These are phyloP conservation scores for Helicocarpus griseus DNA, from an alignment of 2,329 filamentous ascomycete genomes.

Conservation along the genomic window DNA sequence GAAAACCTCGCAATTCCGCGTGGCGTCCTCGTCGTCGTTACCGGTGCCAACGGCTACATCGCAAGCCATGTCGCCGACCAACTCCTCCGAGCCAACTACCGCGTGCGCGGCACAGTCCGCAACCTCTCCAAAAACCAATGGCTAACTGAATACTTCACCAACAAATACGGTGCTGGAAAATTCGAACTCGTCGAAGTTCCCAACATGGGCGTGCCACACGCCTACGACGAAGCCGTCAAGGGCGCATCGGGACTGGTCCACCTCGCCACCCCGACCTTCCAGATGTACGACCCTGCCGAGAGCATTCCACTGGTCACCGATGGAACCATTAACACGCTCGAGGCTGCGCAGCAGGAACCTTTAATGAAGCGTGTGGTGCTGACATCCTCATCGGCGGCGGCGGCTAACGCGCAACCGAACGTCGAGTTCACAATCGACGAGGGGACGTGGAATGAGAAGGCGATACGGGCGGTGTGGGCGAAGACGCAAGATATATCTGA, in stretches of 20 bases:
- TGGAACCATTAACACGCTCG: neutral
- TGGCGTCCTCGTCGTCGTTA: constrained; percentile 34
- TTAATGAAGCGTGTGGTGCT: constrained; percentile 34
- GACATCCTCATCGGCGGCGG: constrained; percentile 33
- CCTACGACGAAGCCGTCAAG: constrained; percentile 3
- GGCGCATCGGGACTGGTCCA: constrained; percentile 4
- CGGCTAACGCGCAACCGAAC: constrained; percentile 25
- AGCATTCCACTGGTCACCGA: neutral
- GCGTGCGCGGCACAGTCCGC: constrained; percentile 39
- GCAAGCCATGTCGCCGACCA: constrained; percentile 33
- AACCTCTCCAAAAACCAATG: neutral
- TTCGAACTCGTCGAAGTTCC: constrained; percentile 3
- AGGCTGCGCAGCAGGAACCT: neutral
- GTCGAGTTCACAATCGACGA: constrained; percentile 26
- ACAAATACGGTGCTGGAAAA: neutral
- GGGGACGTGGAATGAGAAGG: constrained; percentile 30
- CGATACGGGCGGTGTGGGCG: constrained; percentile 24
- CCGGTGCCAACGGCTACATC: constrained; percentile 39
- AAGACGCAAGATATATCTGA: constrained; percentile 19
- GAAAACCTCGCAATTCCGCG: constrained; percentile 15
- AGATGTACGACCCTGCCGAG: constrained; percentile 1
- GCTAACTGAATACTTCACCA: neutral
- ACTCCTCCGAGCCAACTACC: constrained; percentile 33
- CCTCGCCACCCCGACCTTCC: constrained; percentile 1
- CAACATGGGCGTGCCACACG: constrained; percentile 3